Percentiles rank a stretch among this genome's conserved stretches.
Evolutionary conservation across 2,329 filamentous ascomycete species (phyloP).

Genomic region (Fonsecaea pugnacius): DNA sequence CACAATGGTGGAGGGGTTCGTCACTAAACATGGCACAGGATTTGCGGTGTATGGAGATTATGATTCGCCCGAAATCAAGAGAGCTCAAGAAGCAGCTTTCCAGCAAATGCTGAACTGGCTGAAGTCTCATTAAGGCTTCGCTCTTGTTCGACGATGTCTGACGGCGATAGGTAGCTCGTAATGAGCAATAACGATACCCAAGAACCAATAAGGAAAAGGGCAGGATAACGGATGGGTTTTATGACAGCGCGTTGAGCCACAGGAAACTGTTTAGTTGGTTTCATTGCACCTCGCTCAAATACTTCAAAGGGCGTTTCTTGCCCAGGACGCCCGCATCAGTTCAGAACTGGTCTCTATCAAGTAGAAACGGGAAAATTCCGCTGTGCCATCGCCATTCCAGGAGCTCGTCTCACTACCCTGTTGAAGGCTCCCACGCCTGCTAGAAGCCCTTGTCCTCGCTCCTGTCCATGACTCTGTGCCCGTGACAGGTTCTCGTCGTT

Average conservation of each 20-base stretch:
- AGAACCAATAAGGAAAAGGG: not conserved
- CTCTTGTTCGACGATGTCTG: not conserved
- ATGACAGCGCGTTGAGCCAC: not conserved
- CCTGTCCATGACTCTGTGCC: slow-evolving; percentile 6
- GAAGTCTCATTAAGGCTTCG: slow-evolving; percentile 26
- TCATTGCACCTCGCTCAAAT: slow-evolving; percentile 2
- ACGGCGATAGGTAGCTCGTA: not conserved
- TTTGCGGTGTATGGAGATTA: slow-evolving; percentile 39
- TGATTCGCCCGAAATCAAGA: slow-evolving; percentile 33
- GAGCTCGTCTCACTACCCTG: not conserved
- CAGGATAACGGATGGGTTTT: not conserved
- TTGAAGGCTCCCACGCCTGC: slow-evolving; percentile 9
- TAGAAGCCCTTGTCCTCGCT: slow-evolving; percentile 6
- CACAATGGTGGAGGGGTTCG: not conserved
- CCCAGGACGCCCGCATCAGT: not conserved
- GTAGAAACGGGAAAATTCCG: slow-evolving; percentile 12
- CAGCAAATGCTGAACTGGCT: slow-evolving; percentile 38
- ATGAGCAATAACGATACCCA: slow-evolving; percentile 1
- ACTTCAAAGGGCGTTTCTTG: not conserved
- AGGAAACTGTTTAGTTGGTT: slow-evolving; percentile 2
- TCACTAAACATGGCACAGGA: slow-evolving; percentile 21
- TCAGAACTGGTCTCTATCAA: slow-evolving; percentile 18
- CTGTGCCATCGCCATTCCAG: not conserved
- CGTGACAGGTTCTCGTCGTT: slow-evolving; percentile 10
- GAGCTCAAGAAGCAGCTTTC: slow-evolving; percentile 35